Base-by-base conservation (phyloP, 129 eudicot genomes). In the Saussurea involucrata region DNA sequence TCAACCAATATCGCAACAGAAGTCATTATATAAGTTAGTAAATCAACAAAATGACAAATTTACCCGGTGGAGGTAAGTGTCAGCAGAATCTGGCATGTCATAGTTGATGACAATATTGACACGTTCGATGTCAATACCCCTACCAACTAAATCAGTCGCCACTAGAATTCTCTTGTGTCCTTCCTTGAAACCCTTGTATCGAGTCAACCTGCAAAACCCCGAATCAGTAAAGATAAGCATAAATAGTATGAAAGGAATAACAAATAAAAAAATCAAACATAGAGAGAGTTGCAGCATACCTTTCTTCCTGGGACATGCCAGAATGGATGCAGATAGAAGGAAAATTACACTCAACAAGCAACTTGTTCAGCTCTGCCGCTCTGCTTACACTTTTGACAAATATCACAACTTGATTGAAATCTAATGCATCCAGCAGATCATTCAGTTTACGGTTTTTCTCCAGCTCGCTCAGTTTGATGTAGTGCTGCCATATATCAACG, bases 391-490 rank as follows among this genome's bases (percentile, higher is more conserved):
- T 75, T 60, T 81, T 81, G 25, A 81, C 81, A 61, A 81, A 81
- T 28, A 75, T 75, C 42, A 81, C 85, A 55, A 81, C 81, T 75
- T 81, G 85, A 28, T 76, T 81, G 40, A 81, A 81, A 63, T 81
- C 85, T 27, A 81, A 66, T 6, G 84, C 84, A 80, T 73, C 84
- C 1, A 80, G 75, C 44, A 80, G 58, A 49, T 80, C 80, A 80
- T 74, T 80, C 69, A 80, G 37, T 58, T 80, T 80, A 58, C 84
- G 84, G 55, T 80, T 80, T 53, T 80, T 80, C 80, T 80, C 84
- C 72, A 74, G 69, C 70, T 80, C 84, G 9, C 68, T 80, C 75
- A 74, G 28, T 36, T 80, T 80, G 25, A 80, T 80, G 68, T 80
- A 80, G 5, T 80, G 84, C 75, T 74, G 84, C 61, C 15, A 75